These are phyloP conservation scores for Boletus reticuloceps DNA, from an alignment of 768 basidiomycete species.

Conservation along the genomic window DNA sequence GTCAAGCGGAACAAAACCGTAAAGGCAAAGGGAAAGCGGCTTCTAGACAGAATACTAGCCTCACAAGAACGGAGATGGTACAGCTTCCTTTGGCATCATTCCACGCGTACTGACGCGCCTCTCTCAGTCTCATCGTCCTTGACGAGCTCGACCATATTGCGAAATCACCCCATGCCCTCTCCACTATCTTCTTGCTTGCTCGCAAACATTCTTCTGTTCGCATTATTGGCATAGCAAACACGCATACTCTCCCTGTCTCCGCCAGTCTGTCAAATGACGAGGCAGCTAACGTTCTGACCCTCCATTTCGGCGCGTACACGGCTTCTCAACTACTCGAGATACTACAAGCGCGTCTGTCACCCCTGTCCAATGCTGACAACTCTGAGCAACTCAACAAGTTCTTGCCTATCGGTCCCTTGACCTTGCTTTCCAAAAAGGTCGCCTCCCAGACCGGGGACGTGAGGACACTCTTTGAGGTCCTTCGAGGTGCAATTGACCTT, in stretches of 20 bases:
- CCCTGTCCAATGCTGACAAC: constrained; percentile 40
- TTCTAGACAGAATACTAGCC: constrained; percentile 44
- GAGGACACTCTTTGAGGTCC: constrained; percentile 73
- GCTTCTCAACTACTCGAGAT: constrained; percentile 69
- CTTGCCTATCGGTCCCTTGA: constrained; percentile 61
- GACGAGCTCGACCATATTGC: constrained; percentile 88
- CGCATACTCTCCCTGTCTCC: constrained; percentile 74
- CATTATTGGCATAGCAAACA: constrained; percentile 85
- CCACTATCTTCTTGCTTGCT: constrained; percentile 67
- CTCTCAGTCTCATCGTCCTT: constrained; percentile 65
- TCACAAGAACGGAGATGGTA: constrained; percentile 55
- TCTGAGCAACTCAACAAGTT: constrained; percentile 46
- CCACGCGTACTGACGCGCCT: constrained; percentile 19
- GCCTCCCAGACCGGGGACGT: constrained; percentile 84
- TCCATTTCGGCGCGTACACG: constrained; percentile 82
- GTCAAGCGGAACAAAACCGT: constrained; percentile 35
- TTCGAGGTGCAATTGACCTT: constrained; percentile 75
- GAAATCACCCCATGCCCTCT: constrained; percentile 54
- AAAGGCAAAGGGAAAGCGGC: constrained; percentile 48
- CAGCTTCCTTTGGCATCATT: not conserved
- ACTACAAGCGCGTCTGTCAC: constrained; percentile 58
- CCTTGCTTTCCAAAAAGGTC: constrained; percentile 74
- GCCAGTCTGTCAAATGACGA: constrained; percentile 35
- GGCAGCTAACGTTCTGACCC: constrained; percentile 49
- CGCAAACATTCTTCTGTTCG: constrained; percentile 54